Percentiles rank a stretch among this genome's conserved stretches.
phyloP scores from a whole-genome alignment of 2,329 filamentous ascomycete genomes.

The Chrysosporium queenslandicum region DNA sequence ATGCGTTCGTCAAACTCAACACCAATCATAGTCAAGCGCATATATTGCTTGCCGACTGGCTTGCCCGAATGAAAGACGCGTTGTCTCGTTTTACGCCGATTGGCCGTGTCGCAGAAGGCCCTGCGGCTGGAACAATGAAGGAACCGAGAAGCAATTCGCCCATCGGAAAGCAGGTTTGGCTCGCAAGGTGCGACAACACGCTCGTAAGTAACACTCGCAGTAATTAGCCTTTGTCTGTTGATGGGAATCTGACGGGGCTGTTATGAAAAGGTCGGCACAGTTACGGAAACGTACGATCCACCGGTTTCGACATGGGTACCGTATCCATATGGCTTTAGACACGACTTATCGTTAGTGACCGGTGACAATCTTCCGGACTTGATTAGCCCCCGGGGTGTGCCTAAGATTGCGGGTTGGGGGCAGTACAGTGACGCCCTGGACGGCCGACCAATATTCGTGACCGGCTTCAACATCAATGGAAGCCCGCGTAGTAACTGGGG shows the following conservation, averaged over 20 bases:
- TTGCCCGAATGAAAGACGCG: constrained; percentile 4
- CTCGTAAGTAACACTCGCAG: constrained; percentile 2
- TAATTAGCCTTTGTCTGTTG: not conserved
- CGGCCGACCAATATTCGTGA: constrained; percentile 11
- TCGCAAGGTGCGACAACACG: constrained; percentile 2
- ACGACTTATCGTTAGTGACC: constrained; percentile 13
- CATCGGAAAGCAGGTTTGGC: not conserved
- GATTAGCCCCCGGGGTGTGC: not conserved
- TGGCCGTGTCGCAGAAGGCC: not conserved
- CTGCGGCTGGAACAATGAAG: not conserved
- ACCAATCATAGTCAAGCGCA: not conserved
- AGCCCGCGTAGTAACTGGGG: not conserved
- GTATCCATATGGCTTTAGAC: constrained; percentile 10
- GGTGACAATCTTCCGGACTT: not conserved
- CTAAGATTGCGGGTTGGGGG: constrained; percentile 5
- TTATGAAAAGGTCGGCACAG: constrained; percentile 4
- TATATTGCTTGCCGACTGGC: not conserved
- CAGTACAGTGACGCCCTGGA: constrained; percentile 11
- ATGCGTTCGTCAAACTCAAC: constrained; percentile 5
- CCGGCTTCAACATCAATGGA: not conserved
- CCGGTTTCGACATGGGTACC: constrained; percentile 7
- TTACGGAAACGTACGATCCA: constrained; percentile 10
- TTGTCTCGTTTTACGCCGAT: not conserved
- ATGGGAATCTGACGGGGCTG: not conserved
- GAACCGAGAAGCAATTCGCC: not conserved